Conservation (phyloP, 345 rosid genomes). For the Brassica carinata region DNA sequence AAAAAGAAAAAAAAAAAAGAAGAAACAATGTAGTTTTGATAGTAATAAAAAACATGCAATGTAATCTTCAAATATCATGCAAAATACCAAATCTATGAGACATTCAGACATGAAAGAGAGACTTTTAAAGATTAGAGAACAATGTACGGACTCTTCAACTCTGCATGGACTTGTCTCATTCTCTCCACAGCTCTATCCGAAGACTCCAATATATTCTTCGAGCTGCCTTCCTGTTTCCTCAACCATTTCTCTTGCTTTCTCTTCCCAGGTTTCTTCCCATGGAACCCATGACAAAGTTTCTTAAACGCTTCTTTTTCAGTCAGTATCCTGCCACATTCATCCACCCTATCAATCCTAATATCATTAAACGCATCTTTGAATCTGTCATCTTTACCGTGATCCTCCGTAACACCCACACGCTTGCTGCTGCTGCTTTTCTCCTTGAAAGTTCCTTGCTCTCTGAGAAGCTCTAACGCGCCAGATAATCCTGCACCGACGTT, state of each 20-base stretch:
- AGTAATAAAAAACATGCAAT: neutral
- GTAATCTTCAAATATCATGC: neutral
- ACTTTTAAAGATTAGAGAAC: constrained; percentile 4
- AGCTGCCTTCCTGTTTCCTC: constrained; percentile 10
- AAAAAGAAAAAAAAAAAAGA: neutral
- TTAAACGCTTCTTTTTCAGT: constrained; percentile 19
- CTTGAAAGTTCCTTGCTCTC: constrained; percentile 32
- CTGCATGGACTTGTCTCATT: constrained; percentile 19
- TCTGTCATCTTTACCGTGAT: constrained; percentile 9
- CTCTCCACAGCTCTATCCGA: constrained; percentile 27
- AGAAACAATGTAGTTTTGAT: neutral
- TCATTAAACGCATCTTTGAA: constrained; percentile 22
- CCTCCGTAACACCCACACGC: neutral
- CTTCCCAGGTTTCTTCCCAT: constrained; percentile 34
- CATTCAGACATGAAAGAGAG: neutral
- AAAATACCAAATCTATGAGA: neutral
- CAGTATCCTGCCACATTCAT: constrained; percentile 26
- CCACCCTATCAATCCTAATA: constrained; percentile 18
- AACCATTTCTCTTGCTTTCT: constrained; percentile 27
- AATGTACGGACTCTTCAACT: constrained; percentile 22
- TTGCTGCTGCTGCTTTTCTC: neutral
- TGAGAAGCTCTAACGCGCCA: constrained; percentile 10
- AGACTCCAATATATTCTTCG: constrained; percentile 8
- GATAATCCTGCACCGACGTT: constrained; percentile 29
- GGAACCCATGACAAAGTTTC: constrained; percentile 17